Base-by-base conservation (phyloP, 768 basidiomycete species). In the Tylopilus rubrobrunneus region DNA sequence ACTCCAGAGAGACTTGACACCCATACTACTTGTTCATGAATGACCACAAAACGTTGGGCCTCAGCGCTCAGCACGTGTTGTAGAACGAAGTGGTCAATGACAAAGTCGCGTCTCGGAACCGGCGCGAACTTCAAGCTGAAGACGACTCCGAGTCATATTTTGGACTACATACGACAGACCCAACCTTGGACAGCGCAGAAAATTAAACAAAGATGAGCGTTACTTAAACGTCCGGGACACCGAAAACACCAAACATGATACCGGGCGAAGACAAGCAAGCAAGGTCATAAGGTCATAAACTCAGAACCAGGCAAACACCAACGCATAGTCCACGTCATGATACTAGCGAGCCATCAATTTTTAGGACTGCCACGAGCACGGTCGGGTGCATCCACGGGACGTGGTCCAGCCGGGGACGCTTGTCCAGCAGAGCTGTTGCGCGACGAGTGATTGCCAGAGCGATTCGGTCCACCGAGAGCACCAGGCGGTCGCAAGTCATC, bases 1-100 rank as follows among this genome's bases (percentile, higher is more conserved):
- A 57, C 79, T 87, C 96, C 96, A 99, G 60, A 99, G 75, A 29
- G 92, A 92, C 71, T 98, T 95, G 48, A 98, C 95, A 83, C 96
- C 96, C 96, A 98, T 64, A 5, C 25, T 64, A 5, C 25, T 94
- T 7, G 21, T 44, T 52, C 46, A 45, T 45, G 33, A 41, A 28
- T 14, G 41, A 29, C 31, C 17, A 19, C 15, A 15, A 21, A 42
- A 31, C 29, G 34, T 42, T 25, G 19, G 19, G 19, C 19, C 19
- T 19, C 19, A 19, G 19, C 19, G 19, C 19, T 19, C 19, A 19
- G 19, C 19, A 19, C 19, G 19, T 19, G 41, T 39, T 37, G 23
- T 17, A 29, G 34, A 14, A 19, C 17, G 6, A 28, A 21, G 10
- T 11, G 29, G 12, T 25, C 47, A n/a, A 42, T 44, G 47, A 52